Evolutionary conservation across 345 rosid species (phyloP).

Genomic region (Hibiscus trionum): DNA sequence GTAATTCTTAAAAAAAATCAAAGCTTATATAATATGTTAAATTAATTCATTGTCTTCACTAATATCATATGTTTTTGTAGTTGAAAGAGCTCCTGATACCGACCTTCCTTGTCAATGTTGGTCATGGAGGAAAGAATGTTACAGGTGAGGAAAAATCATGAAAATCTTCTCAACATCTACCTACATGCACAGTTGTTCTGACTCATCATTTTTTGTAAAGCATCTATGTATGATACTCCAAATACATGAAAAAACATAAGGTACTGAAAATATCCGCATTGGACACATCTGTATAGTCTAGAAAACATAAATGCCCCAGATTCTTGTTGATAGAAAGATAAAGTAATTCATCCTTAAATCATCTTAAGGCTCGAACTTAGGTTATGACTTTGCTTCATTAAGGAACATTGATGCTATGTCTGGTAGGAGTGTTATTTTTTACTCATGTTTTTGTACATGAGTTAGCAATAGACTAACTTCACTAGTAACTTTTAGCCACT

Average conservation of each 20-base stretch:
- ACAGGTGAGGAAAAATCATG: slow-evolving; percentile 14
- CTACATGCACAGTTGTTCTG: neutral
- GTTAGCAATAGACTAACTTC: too few relatives aligned
- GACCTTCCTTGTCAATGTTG: slow-evolving; percentile 23
- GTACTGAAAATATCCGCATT: neutral
- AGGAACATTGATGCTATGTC: too few relatives aligned
- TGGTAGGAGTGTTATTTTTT: too few relatives aligned
- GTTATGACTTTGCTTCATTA: too few relatives aligned
- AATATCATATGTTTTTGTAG: slow-evolving; percentile 10
- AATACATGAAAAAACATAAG: neutral
- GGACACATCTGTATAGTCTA: neutral
- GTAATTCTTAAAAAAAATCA: neutral
- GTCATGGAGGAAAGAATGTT: slow-evolving; percentile 7
- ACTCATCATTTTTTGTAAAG: neutral
- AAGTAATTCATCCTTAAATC: neutral
- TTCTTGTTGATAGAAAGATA: neutral
- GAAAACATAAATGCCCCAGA: neutral
- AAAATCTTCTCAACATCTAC: neutral
- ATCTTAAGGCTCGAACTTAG: too few relatives aligned
- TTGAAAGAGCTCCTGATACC: slow-evolving; percentile 21
- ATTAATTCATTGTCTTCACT: neutral
- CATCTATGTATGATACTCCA: neutral
- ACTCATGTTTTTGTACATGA: too few relatives aligned
- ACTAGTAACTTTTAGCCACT: too few relatives aligned
- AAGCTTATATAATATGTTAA: neutral